Percentiles rank a stretch among this genome's conserved stretches.
Conservation (phyloP, 75 land plant genomes). For the Selaginella moellendorffii region DNA sequence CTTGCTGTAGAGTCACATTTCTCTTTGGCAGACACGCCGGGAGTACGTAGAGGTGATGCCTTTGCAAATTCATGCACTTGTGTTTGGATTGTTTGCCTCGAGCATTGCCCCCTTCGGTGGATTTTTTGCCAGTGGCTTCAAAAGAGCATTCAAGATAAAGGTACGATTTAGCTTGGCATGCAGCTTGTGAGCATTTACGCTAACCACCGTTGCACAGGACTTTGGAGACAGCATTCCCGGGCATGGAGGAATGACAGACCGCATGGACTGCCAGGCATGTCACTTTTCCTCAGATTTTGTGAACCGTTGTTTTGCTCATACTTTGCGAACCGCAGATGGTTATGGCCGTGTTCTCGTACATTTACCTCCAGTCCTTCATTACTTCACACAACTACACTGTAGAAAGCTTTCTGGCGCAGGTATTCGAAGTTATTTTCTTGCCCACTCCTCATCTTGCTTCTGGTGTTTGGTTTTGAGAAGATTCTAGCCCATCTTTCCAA, state of each 20-base stretch:
- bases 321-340: conserved; percentile 87
- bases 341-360: conserved; percentile 97
- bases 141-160: conserved; percentile 94
- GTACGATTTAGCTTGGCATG: conserved; percentile 18
- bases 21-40: conserved; percentile 52
- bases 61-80: conserved; percentile 83
- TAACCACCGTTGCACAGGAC: conserved; percentile 35
- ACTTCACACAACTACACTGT: conserved; percentile 45
- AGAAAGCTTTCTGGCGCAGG: conserved; percentile 75
- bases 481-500: conserved; percentile 50
- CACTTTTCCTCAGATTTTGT: neutral
- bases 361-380: conserved; percentile 88
- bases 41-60: conserved; percentile 55
- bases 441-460: neutral
- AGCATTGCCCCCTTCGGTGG: conserved; percentile 99
- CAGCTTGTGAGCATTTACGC: neutral
- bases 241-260: conserved; percentile 95
- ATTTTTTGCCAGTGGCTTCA: conserved; percentile 98
- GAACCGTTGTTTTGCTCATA: neutral
- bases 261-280: conserved; percentile 97
- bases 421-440: conserved; percentile 9
- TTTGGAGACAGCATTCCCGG: conserved; percentile 99
- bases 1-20: neutral
- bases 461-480: conserved; percentile 21
- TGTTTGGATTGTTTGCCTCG: conserved; percentile 83